phyloP scores from a whole-genome alignment of 164 flowering plant species.

The grape (Vitis vinifera) region ASM3070453v1 NC_081808.1:25814501-25815000 shows the following conservation, averaged over 20 bases:
- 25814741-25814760: slow-evolving; percentile 7
- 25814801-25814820: slow-evolving; percentile 62
- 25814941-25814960: neutral
- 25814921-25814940: neutral
- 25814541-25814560: slow-evolving; percentile 77
- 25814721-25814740: neutral
- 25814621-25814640: slow-evolving; percentile 63
- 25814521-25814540: slow-evolving; percentile 63
- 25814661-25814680: slow-evolving; percentile 54
- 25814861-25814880: slow-evolving; percentile 66
- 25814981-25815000: slow-evolving; percentile 64
- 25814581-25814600: slow-evolving; percentile 69
- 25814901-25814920: neutral
- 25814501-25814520: slow-evolving; percentile 60
- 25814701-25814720: neutral
- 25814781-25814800: slow-evolving; percentile 43
- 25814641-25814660: slow-evolving; percentile 43
- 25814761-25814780: slow-evolving; percentile 44
- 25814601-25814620: slow-evolving; percentile 69
- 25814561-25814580: slow-evolving; percentile 77
- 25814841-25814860: slow-evolving; percentile 82
- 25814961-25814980: slow-evolving; percentile 1
- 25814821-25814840: slow-evolving; percentile 72
- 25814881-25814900: slow-evolving; percentile 61
- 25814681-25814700: slow-evolving; percentile 35